phyloP scores from a whole-genome alignment of 2,329 filamentous ascomycete species.

The Aureobasidium leucospermi region DNA sequence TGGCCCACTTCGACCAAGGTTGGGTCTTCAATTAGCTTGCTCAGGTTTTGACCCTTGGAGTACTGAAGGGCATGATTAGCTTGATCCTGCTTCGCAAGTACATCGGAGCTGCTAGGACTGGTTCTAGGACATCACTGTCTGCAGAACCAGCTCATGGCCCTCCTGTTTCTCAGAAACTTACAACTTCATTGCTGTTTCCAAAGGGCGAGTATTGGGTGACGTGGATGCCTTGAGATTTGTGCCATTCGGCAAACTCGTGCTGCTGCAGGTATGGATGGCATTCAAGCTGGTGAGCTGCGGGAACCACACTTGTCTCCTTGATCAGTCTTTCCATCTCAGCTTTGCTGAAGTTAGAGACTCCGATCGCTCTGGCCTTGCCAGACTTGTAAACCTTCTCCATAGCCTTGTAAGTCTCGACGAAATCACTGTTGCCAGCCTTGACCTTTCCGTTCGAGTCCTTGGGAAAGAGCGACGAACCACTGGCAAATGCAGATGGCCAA shows the following conservation, averaged over 20 bases:
- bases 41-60: constrained; percentile 33
- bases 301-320: constrained; percentile 33
- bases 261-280: constrained; percentile 49
- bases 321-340: constrained; percentile 42
- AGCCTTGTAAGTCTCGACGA: constrained; percentile 46
- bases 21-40: constrained; percentile 46
- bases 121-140: too few species aligned
- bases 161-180: not conserved
- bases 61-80: constrained; percentile 26
- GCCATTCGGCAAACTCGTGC: constrained; percentile 40
- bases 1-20: constrained; percentile 44
- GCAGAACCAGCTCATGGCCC: too few species aligned
- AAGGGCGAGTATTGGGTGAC: constrained; percentile 50
- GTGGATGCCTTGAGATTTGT: constrained; percentile 44
- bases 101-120: too few species aligned
- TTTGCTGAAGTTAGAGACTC: constrained; percentile 46
- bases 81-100: not conserved
- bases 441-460: constrained; percentile 37
- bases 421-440: constrained; percentile 38
- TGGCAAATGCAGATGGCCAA: constrained; percentile 52
- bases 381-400: constrained; percentile 25
- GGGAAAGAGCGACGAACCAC: constrained; percentile 41
- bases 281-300: constrained; percentile 40
- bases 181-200: constrained; percentile 25
- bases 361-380: constrained; percentile 42